Percentiles rank a stretch among this genome's conserved stretches.
These are phyloP conservation scores for Tylopilus plumbeoviolaceoides DNA, from an alignment of 768 basidiomycete species.

Conservation along the genomic window DNA sequence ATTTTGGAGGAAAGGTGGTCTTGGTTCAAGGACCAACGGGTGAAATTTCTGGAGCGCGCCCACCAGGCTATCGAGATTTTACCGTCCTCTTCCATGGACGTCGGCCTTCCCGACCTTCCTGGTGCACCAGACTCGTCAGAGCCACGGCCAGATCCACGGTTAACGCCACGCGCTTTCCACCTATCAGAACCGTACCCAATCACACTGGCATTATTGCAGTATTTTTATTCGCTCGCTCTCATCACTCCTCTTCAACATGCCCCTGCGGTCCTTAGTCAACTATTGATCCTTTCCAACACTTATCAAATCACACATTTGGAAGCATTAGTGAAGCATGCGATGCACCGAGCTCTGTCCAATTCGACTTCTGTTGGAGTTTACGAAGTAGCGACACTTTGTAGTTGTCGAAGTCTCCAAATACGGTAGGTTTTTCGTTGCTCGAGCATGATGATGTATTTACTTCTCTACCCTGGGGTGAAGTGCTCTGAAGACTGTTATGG, in stretches of 20 bases:
- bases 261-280: constrained; percentile 82
- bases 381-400: constrained; percentile 91
- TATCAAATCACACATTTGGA: constrained; percentile 78
- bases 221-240: constrained; percentile 85
- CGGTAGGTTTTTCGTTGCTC: constrained; percentile 46
- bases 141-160: constrained; percentile 66
- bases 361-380: constrained; percentile 88
- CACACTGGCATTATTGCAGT: constrained; percentile 85
- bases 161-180: constrained; percentile 73
- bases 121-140: constrained; percentile 47
- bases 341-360: constrained; percentile 85
- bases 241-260: constrained; percentile 90
- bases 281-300: constrained; percentile 78
- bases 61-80: constrained; percentile 52
- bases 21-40: constrained; percentile 82
- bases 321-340: constrained; percentile 83
- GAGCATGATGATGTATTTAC: constrained; percentile 5
- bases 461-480: constrained; percentile 32
- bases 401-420: constrained; percentile 85
- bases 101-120: constrained; percentile 58
- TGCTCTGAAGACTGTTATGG: constrained; percentile 82
- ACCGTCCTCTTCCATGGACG: constrained; percentile 58
- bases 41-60: constrained; percentile 55
- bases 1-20: constrained; percentile 91
- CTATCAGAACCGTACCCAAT: constrained; percentile 90